Evolutionary conservation across 805 yeast species (phyloP), one percentile per base, ranked within the genome.

Genomic region (Wickerhamomyces kurtzmanii): DNA sequence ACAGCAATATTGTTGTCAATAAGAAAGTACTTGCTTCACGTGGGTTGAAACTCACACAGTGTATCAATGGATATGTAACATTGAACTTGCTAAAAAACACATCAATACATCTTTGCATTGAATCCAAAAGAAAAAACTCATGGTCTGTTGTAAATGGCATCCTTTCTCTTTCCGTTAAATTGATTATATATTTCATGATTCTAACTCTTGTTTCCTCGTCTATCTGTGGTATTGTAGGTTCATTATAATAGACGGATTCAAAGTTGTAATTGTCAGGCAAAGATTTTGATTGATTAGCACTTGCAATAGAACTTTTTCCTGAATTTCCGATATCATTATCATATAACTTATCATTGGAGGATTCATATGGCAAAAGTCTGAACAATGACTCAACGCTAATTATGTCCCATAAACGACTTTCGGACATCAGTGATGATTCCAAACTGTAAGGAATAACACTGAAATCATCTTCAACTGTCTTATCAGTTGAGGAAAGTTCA

Each of bases 211-310:
- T 16, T 8, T 25, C 27, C 11, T 10, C 11, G 12, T 19, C 15
- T 11, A 25, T 13, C 4, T 14, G 14, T 19, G 27, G 27, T 3
- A 25, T 19, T 6, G 15, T 14, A 4, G 22, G 22, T 19, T 25
- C 27, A 8, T 17, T 13, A 25, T 25, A 25, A 11, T 25, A 19
- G 15, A 19, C 20, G 13, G 22, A 25, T 14, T 25, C 20, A 14
- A 25, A 25, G 8, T 18, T 18, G 12, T 25, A 25, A 10, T 25
- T 25, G 13, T 24, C 27, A 6, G 27, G n/a, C n/a, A n/a, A n/a
- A n/a, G n/a, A n/a, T n/a, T n/a, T n/a, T n/a, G n/a, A n/a, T n/a
- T n/a, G n/a, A n/a, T n/a, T n/a, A n/a, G n/a, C n/a, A n/a, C n/a
- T n/a, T n/a, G n/a, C n/a, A n/a, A n/a, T n/a, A n/a, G n/a, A n/a